Evolutionary conservation across 176 grass and related monocot species (phyloP), one percentile per base, ranked within the genome.

Genomic region (Rhynchospora tenuis): DNA sequence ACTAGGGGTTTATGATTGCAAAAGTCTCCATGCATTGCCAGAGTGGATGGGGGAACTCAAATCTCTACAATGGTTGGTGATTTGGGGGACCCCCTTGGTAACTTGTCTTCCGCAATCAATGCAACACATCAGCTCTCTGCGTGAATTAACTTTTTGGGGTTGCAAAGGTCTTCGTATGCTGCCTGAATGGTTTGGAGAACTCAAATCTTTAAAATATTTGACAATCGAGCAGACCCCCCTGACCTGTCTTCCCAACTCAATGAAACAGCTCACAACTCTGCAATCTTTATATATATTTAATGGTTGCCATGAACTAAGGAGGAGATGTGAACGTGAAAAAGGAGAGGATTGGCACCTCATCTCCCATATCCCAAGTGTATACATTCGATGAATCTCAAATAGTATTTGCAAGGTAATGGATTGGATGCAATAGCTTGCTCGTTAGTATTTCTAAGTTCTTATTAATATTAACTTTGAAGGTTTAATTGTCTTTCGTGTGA

Each of bases 151-250:
- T 38, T 38, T 38, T 38, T 2, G 2, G 3, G 1, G 2, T 38
- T 38, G 1, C 2, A 4, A 38, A 38, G 33, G 33, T 38, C 33
- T 38, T 45, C 9, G 23, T 46, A 28, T 5, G 9, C 28, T 84
- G 2, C 82, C 82, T 0, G 81, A 84, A 44, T 73, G 83, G 83
- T 28, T 84, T 42, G 83, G 68, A 17, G 52, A 84, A 56, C 67
- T 84, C 52, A 17, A 11, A 24, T 84, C 83, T 46, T 28, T 84
- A 10, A 13, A 16, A 19, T 6, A 61, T 6, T 28, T 84, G 15
- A 8, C 3, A 0, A 3, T 84, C 7, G 15, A 44, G 19, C 7
- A 55, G 1, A 73, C 67, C 16, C 69, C 69, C 38, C 1, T 74
- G 0, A 9, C 55, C 16, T 13, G 0, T 27, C 60, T 74, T 38